Evolutionary conservation across 2,329 filamentous ascomycete species (phyloP).

Genomic region (Ceratocystis papillata): DNA sequence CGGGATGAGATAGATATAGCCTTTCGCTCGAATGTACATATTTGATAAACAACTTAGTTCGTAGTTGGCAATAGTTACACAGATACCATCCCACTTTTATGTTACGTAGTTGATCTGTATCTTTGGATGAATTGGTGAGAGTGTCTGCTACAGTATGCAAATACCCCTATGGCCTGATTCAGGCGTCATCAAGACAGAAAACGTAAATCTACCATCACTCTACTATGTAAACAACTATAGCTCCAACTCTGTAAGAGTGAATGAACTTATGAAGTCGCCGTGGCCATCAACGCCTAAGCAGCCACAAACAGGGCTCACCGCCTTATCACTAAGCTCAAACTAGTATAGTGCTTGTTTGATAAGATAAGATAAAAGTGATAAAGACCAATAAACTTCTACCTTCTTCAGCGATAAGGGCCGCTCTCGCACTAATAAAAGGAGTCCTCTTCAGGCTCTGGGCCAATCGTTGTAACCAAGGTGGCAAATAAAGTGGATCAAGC

Average conservation of each 20-base stretch:
- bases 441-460: neutral
- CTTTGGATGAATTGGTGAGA: too few relatives aligned
- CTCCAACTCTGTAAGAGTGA: neutral
- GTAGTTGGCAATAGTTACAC: neutral
- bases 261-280: neutral
- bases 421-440: neutral
- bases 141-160: too few relatives aligned
- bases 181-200: neutral
- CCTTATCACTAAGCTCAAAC: neutral
- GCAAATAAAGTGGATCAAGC: neutral
- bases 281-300: neutral
- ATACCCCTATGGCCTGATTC: neutral
- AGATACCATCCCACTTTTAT: neutral
- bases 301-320: constrained; percentile 13
- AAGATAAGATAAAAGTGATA: constrained; percentile 17
- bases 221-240: neutral
- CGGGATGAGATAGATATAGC: too few relatives aligned
- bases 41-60: neutral
- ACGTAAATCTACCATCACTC: neutral
- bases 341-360: constrained; percentile 9
- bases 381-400: neutral
- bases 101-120: neutral
- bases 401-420: constrained; percentile 9
- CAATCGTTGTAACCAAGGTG: constrained; percentile 3
- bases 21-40: too few relatives aligned